Percentiles rank a stretch among this genome's conserved stretches.
Evolutionary conservation across 2,329 filamentous ascomycete genomes (phyloP).

Genomic region (Elsinoe ampelina): DNA sequence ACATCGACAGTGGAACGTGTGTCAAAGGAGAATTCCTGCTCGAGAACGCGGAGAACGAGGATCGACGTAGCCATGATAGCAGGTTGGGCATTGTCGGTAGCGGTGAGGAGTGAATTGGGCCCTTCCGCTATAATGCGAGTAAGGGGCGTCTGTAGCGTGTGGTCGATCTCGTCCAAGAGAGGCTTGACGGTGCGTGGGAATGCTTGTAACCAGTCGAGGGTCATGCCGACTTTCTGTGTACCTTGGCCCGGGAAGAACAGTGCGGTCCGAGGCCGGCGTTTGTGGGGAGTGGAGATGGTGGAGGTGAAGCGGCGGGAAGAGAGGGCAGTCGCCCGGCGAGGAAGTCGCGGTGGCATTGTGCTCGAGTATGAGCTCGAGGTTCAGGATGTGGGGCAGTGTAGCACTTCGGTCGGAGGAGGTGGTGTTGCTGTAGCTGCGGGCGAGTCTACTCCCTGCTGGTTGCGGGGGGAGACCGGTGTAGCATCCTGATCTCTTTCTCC

Average conservation of each 20-base stretch:
- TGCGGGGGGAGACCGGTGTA: not conserved
- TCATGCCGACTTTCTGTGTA: slow-evolving; percentile 30
- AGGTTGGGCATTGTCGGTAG: slow-evolving; percentile 81
- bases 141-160: slow-evolving; percentile 62
- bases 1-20: slow-evolving; percentile 64
- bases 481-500: not conserved
- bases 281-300: not conserved
- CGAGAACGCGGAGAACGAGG: slow-evolving; percentile 77
- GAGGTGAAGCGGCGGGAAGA: not conserved
- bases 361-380: not conserved
- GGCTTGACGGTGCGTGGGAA: slow-evolving; percentile 69
- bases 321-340: not conserved
- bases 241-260: slow-evolving; percentile 33
- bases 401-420: not conserved
- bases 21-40: slow-evolving; percentile 73
- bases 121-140: slow-evolving; percentile 71
- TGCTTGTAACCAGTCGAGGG: slow-evolving; percentile 65
- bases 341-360: slow-evolving; percentile 2
- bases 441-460: not conserved
- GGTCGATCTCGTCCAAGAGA: slow-evolving; percentile 80
- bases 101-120: slow-evolving; percentile 65
- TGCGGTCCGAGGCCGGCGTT: slow-evolving; percentile 22
- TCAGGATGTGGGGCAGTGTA: not conserved
- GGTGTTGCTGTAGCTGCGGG: not conserved
- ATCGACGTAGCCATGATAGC: slow-evolving; percentile 94